Evolutionary conservation across 129 eudicot genomes (phyloP).

Genomic region (Glebionis coronaria): DNA sequence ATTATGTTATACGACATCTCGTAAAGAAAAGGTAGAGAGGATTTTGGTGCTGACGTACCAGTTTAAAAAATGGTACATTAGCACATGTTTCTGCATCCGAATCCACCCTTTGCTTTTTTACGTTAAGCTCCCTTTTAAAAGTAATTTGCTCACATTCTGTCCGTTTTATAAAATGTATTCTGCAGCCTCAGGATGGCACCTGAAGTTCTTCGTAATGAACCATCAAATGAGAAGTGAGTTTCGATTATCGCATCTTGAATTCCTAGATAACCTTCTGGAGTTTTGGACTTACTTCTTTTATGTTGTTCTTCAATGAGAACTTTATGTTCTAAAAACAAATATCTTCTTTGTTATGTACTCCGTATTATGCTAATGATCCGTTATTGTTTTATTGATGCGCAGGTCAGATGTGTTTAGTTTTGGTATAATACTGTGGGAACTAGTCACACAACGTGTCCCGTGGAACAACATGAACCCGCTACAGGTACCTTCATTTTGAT

Average conservation of each 20-base stretch:
- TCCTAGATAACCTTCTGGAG: neutral
- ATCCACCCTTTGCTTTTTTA: too few species aligned
- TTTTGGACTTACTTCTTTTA: too few species aligned
- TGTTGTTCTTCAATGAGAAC: neutral
- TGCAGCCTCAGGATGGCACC: constrained; percentile 99
- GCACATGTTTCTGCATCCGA: too few species aligned
- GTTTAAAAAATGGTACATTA: too few species aligned
- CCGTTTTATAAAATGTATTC: constrained; percentile 14
- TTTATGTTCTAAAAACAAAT: neutral
- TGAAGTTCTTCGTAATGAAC: constrained; percentile 89
- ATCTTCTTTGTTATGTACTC: neutral
- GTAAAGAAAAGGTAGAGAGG: too few species aligned
- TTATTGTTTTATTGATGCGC: too few species aligned
- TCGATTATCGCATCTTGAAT: neutral
- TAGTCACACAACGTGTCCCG: constrained; percentile 70
- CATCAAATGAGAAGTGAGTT: constrained; percentile 83
- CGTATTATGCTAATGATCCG: too few species aligned
- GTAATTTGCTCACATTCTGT: neutral
- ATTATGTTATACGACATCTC: neutral
- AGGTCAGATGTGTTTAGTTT: too few species aligned
- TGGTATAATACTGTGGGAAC: too few species aligned
- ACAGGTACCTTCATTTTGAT: constrained; percentile 48
- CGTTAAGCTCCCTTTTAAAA: too few species aligned
- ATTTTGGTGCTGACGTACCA: too few species aligned
- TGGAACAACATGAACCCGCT: constrained; percentile 71